Evolutionary conservation across 106 monocot genomes (phyloP).

Genomic region (Dactylorhiza incarnata): DNA sequence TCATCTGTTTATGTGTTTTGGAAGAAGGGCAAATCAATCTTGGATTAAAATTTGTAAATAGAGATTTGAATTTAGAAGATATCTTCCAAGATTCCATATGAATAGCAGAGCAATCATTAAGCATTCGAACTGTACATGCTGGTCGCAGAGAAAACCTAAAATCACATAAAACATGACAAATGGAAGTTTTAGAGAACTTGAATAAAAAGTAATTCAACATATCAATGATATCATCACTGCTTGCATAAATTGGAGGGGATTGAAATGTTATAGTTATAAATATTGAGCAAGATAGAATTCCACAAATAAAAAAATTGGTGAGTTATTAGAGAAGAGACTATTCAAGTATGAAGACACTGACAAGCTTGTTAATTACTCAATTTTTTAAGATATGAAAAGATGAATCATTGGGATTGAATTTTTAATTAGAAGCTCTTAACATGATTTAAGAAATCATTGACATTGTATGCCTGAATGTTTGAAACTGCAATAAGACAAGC

Average conservation of each 20-base stretch:
- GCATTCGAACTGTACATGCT: slow-evolving; percentile 24
- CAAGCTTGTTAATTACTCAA: not conserved
- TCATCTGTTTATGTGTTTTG: slow-evolving; percentile 7
- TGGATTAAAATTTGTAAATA: slow-evolving; percentile 19
- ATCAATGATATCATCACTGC: not conserved
- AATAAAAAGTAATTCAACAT: not conserved
- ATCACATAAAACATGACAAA: slow-evolving; percentile 3
- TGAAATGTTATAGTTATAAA: not conserved
- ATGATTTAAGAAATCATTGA: not conserved
- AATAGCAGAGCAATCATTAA: slow-evolving; percentile 11
- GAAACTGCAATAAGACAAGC: not conserved
- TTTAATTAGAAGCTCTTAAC: not conserved
- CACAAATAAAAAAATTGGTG: not conserved
- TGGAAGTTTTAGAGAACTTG: not conserved
- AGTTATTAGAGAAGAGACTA: not conserved
- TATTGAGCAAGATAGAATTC: not conserved
- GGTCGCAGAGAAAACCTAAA: slow-evolving; percentile 23
- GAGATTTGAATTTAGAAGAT: slow-evolving; percentile 17
- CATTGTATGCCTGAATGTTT: not conserved
- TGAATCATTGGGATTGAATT: not conserved
- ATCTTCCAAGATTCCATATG: slow-evolving; percentile 21
- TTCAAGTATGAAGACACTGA: not conserved
- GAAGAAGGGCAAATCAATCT: slow-evolving; percentile 19
- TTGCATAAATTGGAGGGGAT: not conserved
- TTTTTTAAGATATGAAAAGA: too few relatives aligned